Base-by-base conservation (phyloP, 1,284 basidiomycete species). In the Ceratobasidium sp. region DNA sequence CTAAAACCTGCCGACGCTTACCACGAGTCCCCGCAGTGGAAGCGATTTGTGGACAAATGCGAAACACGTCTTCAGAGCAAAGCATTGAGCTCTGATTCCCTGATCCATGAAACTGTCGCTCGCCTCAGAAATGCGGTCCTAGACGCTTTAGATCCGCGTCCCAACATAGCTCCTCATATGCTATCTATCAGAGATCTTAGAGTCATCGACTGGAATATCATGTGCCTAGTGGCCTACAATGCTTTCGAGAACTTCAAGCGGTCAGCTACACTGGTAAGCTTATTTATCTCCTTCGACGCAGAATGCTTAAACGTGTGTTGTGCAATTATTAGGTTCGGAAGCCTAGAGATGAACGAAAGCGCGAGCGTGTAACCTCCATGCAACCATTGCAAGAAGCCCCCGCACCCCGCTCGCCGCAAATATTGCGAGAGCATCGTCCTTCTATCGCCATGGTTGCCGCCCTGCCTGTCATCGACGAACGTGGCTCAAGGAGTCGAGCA, bases 101-200 rank as follows among this genome's bases (percentile, higher is more conserved):
- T 71, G 5, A 22, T 71, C 17, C 67, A 71, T 29, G 67, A 71
- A 44, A 71, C 44, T 5, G 67, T 71, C 24, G 53, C 54, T 15
- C 36, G 50, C 33, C 27, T 71, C 4, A 36, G 44, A 19, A 71
- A 71, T 36, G 11, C 27, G 9, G n/a, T 57, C 15, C 3, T 22
- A 47, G 41, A 17, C n/a, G 22, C 15, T 27, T 36, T 71, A 17
- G 67, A 71, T 45, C 67, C 67, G 14, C 36, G 54, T 6, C 47
- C 56, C 6, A 48, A 50, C 15, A n/a, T 22, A 15, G 22, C 41
- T 2, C 45, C 67, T 17, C 31, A 48, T 33, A 44, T 71, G 24
- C 45, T 71, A 1, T 17, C 67, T 2, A 33, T 71, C 27, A 36
- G 36, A 4, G 67, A 71, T 19, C 67, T 71, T 3, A 36, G 27